These are phyloP conservation scores for Canavalia gladiata DNA, from an alignment of 306 rosid species.

Conservation along the genomic window DNA sequence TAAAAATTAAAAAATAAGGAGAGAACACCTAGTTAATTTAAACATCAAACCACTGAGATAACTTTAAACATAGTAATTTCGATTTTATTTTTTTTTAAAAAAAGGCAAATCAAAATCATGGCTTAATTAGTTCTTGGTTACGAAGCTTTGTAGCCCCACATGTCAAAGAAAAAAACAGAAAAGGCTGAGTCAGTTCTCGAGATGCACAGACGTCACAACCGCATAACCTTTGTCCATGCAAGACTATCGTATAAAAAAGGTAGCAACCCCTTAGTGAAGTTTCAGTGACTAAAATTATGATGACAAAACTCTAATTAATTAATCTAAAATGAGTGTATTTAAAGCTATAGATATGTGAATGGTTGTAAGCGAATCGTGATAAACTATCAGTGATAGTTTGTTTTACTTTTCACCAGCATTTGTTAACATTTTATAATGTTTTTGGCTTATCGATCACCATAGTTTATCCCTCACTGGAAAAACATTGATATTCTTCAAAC, in stretches of 20 bases:
- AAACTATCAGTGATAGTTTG: not conserved
- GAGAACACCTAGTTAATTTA: slow-evolving; percentile 28
- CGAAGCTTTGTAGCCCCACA: slow-evolving; percentile 28
- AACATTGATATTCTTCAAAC: too few species aligned
- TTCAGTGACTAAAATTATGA: not conserved
- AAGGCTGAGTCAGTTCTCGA: slow-evolving; percentile 38
- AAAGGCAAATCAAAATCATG: slow-evolving; percentile 2
- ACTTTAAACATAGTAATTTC: slow-evolving; percentile 4
- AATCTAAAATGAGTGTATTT: not conserved
- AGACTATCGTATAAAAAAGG: not conserved
- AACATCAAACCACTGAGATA: slow-evolving; percentile 27
- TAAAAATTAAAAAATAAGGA: not conserved
- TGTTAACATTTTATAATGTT: not conserved
- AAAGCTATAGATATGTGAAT: not conserved
- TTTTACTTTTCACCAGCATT: not conserved
- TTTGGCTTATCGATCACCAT: not conserved
- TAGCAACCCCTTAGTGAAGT: slow-evolving; percentile 12
- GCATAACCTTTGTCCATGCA: slow-evolving; percentile 24
- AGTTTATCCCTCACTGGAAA: too few species aligned
- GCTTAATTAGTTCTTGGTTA: not conserved
- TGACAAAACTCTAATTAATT: not conserved
- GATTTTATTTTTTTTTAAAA: not conserved
- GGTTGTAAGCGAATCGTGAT: not conserved
- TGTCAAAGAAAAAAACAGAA: not conserved
- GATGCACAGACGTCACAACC: not conserved